Evolutionary conservation across 192 early-diverging fungal species (phyloP).

Genomic region (Coemansia sp.): DNA sequence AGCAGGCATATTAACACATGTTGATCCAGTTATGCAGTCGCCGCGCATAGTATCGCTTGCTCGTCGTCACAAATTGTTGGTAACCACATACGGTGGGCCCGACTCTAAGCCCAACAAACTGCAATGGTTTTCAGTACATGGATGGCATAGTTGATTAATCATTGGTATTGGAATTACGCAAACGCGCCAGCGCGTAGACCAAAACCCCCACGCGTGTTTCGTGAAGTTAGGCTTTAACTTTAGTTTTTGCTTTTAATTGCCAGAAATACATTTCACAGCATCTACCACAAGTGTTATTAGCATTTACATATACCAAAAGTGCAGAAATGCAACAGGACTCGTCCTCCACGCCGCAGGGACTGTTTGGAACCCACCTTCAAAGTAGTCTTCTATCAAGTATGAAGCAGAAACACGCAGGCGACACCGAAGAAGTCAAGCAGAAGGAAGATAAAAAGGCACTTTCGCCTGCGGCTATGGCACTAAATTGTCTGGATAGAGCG

Average conservation of each 20-base stretch:
- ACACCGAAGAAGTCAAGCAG: background rate
- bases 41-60: constrained; percentile 68
- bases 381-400: background rate
- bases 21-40: constrained; percentile 72
- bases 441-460: background rate
- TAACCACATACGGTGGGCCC: constrained; percentile 78
- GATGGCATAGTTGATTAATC: background rate
- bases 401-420: background rate
- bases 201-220: background rate
- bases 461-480: background rate
- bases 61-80: constrained; percentile 65
- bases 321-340: background rate
- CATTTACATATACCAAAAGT: background rate
- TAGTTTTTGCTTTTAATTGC: background rate
- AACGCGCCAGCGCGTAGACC: background rate
- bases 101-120: constrained; percentile 63
- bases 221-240: background rate
- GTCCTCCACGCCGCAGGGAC: background rate
- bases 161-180: background rate
- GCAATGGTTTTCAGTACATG: background rate
- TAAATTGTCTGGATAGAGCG: background rate
- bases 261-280: background rate
- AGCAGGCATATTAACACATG: constrained; percentile 77
- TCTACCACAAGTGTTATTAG: background rate
- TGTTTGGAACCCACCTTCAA: background rate